These are phyloP conservation scores for Leucocoprinus birnbaumii DNA, from an alignment of 768 basidiomycete species.

Conservation along the genomic window DNA sequence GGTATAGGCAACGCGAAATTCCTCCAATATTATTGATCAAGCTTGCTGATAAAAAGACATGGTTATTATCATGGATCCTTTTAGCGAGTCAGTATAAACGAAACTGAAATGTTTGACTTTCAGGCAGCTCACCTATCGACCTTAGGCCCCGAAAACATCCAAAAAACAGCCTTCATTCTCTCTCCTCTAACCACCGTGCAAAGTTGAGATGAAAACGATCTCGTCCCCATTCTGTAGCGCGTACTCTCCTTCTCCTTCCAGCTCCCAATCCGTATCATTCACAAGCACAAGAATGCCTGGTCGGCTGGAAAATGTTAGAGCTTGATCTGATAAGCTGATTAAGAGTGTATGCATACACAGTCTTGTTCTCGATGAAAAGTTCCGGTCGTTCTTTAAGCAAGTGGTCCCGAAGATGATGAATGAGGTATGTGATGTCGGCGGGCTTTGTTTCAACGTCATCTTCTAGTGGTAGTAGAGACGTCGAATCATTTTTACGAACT, in stretches of 20 bases:
- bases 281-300: constrained; percentile 97
- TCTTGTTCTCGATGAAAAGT: constrained; percentile 83
- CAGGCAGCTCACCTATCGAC: too few relatives aligned
- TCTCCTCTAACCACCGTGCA: constrained; percentile 79
- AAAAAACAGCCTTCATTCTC: background rate
- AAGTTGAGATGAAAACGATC: constrained; percentile 93
- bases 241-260: constrained; percentile 93
- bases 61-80: too few relatives aligned
- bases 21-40: too few relatives aligned
- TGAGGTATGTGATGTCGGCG: constrained; percentile 71
- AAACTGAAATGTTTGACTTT: too few relatives aligned
- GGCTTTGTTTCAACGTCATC: constrained; percentile 31
- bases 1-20: too few relatives aligned
- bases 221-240: constrained; percentile 76
- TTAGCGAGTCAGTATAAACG: too few relatives aligned
- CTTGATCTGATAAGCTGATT: background rate
- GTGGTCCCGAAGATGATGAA: constrained; percentile 73
- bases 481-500: constrained; percentile 36
- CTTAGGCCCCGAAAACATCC: background rate
- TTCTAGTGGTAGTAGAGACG: constrained; percentile 12
- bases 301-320: constrained; percentile 50
- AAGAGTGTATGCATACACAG: constrained; percentile 63
- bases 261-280: constrained; percentile 97
- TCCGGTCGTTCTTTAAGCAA: constrained; percentile 83
- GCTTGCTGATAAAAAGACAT: too few relatives aligned